Base-by-base conservation (phyloP, 2,329 filamentous ascomycete genomes). In the Penicillium sp. region DNA sequence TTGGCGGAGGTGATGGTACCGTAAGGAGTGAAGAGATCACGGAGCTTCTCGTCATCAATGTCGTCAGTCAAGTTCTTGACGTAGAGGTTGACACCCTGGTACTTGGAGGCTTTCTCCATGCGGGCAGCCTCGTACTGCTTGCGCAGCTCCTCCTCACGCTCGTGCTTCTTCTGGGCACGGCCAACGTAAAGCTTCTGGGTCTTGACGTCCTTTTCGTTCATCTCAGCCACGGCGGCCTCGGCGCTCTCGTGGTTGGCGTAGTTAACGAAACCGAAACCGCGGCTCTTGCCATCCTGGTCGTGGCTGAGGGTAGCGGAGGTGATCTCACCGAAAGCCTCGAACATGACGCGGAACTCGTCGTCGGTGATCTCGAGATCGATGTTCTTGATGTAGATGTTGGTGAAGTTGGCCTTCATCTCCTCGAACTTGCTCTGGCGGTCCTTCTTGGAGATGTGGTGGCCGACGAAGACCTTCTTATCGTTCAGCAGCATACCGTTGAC, bases 401-500 rank as follows among this genome's bases (percentile, higher is more conserved):
- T 99, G 85, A 95, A 99, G 85, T 99, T 99, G 78, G 94, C 94
- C 88, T 99, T 99, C 93, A 99, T 99, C 85, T 99, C 94, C 83
- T 99, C 94, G 70, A 97, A 97, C 83, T 99, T 99, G 91, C 91
- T 96, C 86, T 97, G 94, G 71, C 94, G 93, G 75, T 99, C 94
- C 86, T 97, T 97, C 89, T 97, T 97, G 77, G 94, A 92, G 72
- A 99, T 97, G 81, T 99, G 94, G 81, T 97, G 93, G 65, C 94
- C 94, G 68, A 99, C 94, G 70, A 95, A 99, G 65, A 99, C 94
- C 86, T 99, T 99, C 89, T 99, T 99, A 86, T 99, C 94, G 82
- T 99, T 99, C 75, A 99, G 81, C 76, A 99, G 83, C 94, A 99
- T 99, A 77, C 94, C 94, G 78, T 99, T 99, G 74, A 99, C 94